A percentile compares a stretch with the other conserved stretches of the same genome.
Conservation (phyloP, 148 eudicot species). For the Camellia japonica region DNA sequence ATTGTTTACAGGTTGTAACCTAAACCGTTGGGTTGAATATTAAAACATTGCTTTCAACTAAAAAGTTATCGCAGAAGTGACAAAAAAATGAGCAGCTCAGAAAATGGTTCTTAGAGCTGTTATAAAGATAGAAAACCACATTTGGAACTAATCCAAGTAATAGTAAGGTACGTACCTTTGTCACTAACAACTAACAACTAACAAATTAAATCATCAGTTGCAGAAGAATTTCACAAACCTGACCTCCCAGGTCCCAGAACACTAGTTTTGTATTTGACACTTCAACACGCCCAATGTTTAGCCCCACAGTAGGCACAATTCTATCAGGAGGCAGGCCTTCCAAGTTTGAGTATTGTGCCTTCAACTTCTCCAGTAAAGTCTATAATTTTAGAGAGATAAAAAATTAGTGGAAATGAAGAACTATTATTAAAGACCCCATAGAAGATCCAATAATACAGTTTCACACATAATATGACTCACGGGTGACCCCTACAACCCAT, state of each 20-base stretch:
- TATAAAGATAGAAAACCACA: not conserved
- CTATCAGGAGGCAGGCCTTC: constrained; percentile 95
- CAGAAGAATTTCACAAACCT: constrained; percentile 47
- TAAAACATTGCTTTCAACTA: not conserved
- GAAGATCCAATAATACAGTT: too few relatives aligned
- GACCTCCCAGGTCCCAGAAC: constrained; percentile 99
- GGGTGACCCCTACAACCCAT: too few relatives aligned
- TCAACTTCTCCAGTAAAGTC: constrained; percentile 91
- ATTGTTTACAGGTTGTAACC: not conserved
- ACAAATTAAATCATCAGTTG: not conserved
- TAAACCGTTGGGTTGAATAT: not conserved
- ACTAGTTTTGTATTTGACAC: constrained; percentile 83
- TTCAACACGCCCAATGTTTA: constrained; percentile 96
- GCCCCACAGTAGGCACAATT: constrained; percentile 98
- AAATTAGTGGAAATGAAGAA: not conserved
- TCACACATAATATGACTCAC: too few relatives aligned
- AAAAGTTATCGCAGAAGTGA: not conserved
- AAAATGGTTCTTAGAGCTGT: not conserved
- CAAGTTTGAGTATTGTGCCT: constrained; percentile 75
- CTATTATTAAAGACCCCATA: too few relatives aligned
- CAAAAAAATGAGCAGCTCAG: not conserved
- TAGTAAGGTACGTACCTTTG: not conserved
- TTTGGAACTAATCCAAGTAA: not conserved
- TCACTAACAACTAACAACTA: not conserved
- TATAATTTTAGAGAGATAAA: constrained; percentile 25